Conservation (phyloP, 2,329 filamentous ascomycete species). For the Ramularia endophylla region DNA sequence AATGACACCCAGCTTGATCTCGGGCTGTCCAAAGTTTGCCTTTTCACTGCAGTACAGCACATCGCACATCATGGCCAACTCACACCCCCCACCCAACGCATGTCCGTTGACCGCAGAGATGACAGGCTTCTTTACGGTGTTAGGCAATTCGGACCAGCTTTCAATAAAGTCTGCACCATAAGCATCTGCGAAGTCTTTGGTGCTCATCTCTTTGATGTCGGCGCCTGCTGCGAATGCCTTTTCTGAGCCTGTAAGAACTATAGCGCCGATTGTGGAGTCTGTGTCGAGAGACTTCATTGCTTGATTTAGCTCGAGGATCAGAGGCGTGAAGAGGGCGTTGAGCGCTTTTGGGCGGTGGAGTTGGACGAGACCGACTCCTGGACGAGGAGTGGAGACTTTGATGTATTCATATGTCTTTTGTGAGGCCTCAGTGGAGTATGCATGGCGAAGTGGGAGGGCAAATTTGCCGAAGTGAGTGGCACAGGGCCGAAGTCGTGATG, state of each 20-base stretch:
- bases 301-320: conserved; percentile 83
- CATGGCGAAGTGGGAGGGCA: conserved; percentile 51
- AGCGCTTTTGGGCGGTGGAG: conserved; percentile 91
- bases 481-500: conserved; percentile 48
- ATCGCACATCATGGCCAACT: conserved; percentile 96
- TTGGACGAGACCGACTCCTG: conserved; percentile 82
- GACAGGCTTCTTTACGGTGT: conserved; percentile 82
- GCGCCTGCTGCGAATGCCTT: conserved; percentile 93
- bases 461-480: conserved; percentile 55
- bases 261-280: conserved; percentile 64
- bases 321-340: conserved; percentile 85
- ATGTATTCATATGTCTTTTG: conserved; percentile 67
- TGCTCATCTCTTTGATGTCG: conserved; percentile 99
- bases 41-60: conserved; percentile 81
- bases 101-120: conserved; percentile 93
- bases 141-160: conserved; percentile 81
- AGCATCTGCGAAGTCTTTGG: conserved; percentile 79
- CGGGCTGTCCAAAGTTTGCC: conserved; percentile 92
- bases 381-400: conserved; percentile 72
- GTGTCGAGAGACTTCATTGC: conserved; percentile 66
- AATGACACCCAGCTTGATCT: conserved; percentile 91
- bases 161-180: conserved; percentile 93
- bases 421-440: conserved; percentile 41
- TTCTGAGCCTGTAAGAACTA: conserved; percentile 81
- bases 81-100: conserved; percentile 90